Conservation (phyloP, 116 monocot genomes). For the Iris pallida region DNA sequence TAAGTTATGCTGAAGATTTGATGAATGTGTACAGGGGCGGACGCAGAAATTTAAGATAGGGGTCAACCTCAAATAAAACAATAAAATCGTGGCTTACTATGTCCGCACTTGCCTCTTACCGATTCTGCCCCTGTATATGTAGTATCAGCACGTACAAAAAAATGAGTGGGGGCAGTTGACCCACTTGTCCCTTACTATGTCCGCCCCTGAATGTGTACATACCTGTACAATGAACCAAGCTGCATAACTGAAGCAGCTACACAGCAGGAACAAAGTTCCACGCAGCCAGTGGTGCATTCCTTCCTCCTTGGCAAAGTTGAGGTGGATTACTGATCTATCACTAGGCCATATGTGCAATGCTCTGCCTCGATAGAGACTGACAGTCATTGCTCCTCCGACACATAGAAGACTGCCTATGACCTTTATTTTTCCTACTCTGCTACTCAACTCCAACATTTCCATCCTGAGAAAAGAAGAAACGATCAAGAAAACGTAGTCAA, state of each 20-base stretch:
- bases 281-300: conserved; percentile 3
- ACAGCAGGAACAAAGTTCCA: conserved; percentile 39
- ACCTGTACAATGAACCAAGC: conserved; percentile 57
- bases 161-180: not conserved
- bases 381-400: conserved; percentile 53
- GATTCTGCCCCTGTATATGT: too few relatives aligned
- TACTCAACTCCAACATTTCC: conserved; percentile 27
- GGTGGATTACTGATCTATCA: not conserved
- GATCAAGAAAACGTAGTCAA: not conserved
- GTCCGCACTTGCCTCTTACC: too few relatives aligned
- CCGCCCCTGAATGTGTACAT: not conserved
- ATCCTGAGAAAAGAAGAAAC: conserved; percentile 6
- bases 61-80: not conserved
- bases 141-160: too few relatives aligned
- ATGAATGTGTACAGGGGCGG: too few relatives aligned
- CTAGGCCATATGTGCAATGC: conserved; percentile 24
- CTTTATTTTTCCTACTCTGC: conserved; percentile 30
- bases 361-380: conserved; percentile 44
- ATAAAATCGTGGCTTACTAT: not conserved
- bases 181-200: too few relatives aligned
- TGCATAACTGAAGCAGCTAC: conserved; percentile 40
- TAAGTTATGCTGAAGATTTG: too few relatives aligned
- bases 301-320: not conserved
- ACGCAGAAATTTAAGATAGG: too few relatives aligned
- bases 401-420: conserved; percentile 27